Evolutionary conservation across 805 yeast genomes (phyloP).

Genomic region (Spathaspora arborariae): DNA sequence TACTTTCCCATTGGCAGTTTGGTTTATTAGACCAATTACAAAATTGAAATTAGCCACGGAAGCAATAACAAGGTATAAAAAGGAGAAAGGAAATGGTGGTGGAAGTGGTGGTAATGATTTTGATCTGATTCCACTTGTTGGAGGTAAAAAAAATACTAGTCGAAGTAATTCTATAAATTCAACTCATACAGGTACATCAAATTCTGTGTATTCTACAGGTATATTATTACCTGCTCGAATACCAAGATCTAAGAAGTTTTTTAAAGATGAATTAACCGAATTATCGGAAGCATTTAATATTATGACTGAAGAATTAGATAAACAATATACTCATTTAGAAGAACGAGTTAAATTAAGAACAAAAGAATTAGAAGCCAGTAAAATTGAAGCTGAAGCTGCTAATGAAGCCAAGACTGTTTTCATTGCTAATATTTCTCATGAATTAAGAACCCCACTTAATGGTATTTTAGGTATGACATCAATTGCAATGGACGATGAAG

Average conservation of each 20-base stretch:
- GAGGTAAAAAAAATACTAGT: background rate
- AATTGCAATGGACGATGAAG: constrained; percentile 84
- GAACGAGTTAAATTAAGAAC: constrained; percentile 86
- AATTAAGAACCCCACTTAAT: constrained; percentile 89
- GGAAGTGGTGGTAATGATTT: constrained; percentile 9
- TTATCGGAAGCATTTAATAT: constrained; percentile 84
- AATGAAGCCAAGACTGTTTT: constrained; percentile 85
- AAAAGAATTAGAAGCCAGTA: constrained; percentile 81
- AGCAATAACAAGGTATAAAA: constrained; percentile 48
- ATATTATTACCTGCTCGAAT: constrained; percentile 37
- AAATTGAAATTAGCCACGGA: constrained; percentile 81
- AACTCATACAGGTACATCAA: constrained; percentile 25
- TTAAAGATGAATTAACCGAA: constrained; percentile 84
- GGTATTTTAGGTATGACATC: constrained; percentile 97
- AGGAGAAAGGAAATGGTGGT: constrained; percentile 8
- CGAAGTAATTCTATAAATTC: constrained; percentile 25
- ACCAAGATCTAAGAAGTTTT: constrained; percentile 40
- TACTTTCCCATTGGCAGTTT: constrained; percentile 82
- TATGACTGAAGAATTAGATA: constrained; percentile 84
- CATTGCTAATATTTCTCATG: constrained; percentile 41
- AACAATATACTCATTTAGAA: constrained; percentile 80
- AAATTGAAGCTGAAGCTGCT: constrained; percentile 87
- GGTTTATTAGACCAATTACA: constrained; percentile 80
- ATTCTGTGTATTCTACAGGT: constrained; percentile 39
- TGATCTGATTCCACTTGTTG: constrained; percentile 6